Conservation (phyloP, 257 asterid genomes). For the Rehmannia glutinosa region DNA sequence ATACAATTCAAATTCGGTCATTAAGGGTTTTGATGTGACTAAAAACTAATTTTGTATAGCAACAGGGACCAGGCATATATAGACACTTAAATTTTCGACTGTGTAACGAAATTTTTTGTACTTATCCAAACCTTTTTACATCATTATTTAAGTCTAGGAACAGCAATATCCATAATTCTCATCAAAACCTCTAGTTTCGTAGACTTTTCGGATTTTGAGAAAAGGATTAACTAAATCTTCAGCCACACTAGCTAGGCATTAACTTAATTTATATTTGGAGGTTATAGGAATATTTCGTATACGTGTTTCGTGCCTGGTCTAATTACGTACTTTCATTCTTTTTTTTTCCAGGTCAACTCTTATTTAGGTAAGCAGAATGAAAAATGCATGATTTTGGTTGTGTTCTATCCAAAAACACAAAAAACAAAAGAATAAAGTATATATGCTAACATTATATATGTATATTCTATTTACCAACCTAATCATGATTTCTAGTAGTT, state of each 20-base stretch:
- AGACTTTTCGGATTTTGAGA: background rate
- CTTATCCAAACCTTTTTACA: too few relatives aligned
- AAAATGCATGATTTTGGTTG: slow-evolving; percentile 1
- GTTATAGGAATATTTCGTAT: background rate
- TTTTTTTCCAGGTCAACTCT: slow-evolving; percentile 16
- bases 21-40: background rate
- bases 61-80: too few relatives aligned
- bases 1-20: too few relatives aligned
- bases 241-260: background rate
- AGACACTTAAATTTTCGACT: too few relatives aligned
- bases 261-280: background rate
- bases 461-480: slow-evolving; percentile 18
- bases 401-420: slow-evolving; percentile 14
- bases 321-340: background rate
- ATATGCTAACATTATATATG: background rate
- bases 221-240: background rate
- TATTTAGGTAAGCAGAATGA: background rate
- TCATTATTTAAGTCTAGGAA: too few relatives aligned
- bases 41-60: background rate
- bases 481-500: slow-evolving; percentile 2
- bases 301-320: slow-evolving; percentile 11
- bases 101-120: too few relatives aligned
- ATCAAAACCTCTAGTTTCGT: background rate
- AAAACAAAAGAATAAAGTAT: background rate
- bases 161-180: too few relatives aligned